Percentiles rank a stretch among this genome's conserved stretches.
Evolutionary conservation across 164 flowering plant species (phyloP).

Genomic region (Macadamia integrifolia): DNA sequence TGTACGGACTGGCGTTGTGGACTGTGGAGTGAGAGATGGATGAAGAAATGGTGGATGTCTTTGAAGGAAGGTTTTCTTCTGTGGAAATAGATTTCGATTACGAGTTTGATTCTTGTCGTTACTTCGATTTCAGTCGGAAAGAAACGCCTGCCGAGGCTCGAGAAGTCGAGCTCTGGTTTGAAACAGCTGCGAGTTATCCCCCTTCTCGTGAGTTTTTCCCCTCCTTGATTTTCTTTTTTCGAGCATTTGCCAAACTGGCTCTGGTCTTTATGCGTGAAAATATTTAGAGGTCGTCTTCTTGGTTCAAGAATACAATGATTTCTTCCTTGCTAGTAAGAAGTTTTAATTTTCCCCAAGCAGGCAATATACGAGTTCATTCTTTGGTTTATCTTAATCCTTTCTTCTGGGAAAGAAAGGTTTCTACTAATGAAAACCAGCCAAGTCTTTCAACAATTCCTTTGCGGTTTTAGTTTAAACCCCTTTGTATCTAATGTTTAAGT

Average conservation of each 20-base stretch:
- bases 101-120: conserved; percentile 76
- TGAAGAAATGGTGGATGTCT: conserved; percentile 43
- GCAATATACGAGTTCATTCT: neutral
- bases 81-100: conserved; percentile 68
- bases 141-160: conserved; percentile 50
- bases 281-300: neutral
- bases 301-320: neutral
- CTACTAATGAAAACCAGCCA: neutral
- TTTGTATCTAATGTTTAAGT: neutral
- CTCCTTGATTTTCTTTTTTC: neutral
- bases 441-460: neutral
- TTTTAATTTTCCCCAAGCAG: neutral
- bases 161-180: conserved; percentile 73
- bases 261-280: neutral
- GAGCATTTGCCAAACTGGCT: neutral
- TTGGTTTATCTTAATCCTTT: neutral
- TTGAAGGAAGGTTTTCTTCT: conserved; percentile 26
- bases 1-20: conserved; percentile 1
- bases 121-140: conserved; percentile 56
- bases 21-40: conserved; percentile 2
- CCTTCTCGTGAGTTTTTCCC: conserved; percentile 49
- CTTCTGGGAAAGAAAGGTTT: neutral
- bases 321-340: neutral
- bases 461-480: neutral
- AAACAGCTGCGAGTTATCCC: conserved; percentile 57